Conservation (phyloP, 2,329 filamentous ascomycete genomes). For the Catunica adiposa region DNA sequence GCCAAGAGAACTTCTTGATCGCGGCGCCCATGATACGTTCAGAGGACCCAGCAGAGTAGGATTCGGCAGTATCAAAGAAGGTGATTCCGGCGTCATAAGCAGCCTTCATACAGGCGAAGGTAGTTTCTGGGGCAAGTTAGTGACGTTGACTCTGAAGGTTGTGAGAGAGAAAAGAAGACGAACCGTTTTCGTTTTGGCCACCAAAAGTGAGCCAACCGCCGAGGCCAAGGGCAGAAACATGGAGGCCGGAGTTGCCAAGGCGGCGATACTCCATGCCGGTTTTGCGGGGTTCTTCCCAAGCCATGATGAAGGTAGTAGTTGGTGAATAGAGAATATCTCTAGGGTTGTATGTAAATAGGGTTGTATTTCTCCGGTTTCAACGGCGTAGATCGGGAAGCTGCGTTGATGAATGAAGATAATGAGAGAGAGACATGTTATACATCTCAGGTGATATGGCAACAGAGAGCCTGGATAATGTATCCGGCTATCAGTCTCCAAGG, state of each 20-base stretch:
- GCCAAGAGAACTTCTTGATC: conserved; percentile 43
- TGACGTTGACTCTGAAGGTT: neutral
- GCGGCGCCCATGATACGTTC: conserved; percentile 47
- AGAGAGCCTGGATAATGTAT: conserved; percentile 1
- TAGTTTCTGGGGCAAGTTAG: conserved; percentile 20
- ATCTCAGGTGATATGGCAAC: neutral
- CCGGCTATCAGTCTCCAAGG: too few species aligned
- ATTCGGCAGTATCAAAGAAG: conserved; percentile 46
- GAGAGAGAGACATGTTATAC: neutral
- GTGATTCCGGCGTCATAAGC: conserved; percentile 45
- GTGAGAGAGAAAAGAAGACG: neutral
- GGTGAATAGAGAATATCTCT: neutral
- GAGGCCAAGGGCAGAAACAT: conserved; percentile 45
- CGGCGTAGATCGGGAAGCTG: neutral
- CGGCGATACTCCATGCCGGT: conserved; percentile 30
- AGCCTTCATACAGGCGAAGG: conserved; percentile 44
- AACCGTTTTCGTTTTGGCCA: conserved; percentile 27
- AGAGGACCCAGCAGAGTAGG: conserved; percentile 41
- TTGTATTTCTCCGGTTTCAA: neutral
- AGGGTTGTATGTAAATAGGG: neutral
- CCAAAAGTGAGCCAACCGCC: conserved; percentile 53
- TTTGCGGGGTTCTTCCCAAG: conserved; percentile 28
- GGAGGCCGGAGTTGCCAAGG: conserved; percentile 38
- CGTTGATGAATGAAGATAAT: neutral
- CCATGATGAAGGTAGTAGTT: conserved; percentile 20